These are phyloP conservation scores for Lanmaoa pseudosensibilis DNA, from an alignment of 768 basidiomycete species.

Conservation along the genomic window DNA sequence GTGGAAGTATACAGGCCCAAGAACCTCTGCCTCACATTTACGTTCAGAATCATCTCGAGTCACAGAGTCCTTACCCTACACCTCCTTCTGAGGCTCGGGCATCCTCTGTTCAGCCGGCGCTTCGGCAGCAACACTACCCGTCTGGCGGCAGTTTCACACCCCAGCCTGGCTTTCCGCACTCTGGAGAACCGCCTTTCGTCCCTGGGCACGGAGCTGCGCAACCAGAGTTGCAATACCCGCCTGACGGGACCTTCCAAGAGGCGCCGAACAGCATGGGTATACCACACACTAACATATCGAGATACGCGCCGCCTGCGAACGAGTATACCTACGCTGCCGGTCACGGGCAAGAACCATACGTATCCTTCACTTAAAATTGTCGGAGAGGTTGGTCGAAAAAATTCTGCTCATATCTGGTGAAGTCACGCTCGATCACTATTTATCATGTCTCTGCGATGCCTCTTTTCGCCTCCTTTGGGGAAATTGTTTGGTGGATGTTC, in stretches of 20 bases:
- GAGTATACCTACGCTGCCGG: slow-evolving; percentile 25
- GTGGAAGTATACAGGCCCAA: slow-evolving; percentile 25
- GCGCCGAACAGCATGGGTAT: slow-evolving; percentile 14
- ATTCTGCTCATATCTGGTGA: neutral
- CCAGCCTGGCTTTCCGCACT: slow-evolving; percentile 9
- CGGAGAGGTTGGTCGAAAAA: neutral
- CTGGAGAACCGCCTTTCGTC: slow-evolving; percentile 19
- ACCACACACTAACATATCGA: slow-evolving; percentile 12
- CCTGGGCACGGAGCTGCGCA: slow-evolving; percentile 13
- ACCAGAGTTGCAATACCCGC: slow-evolving; percentile 20
- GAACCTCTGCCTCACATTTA: slow-evolving; percentile 26
- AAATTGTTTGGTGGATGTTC: slow-evolving; percentile 9
- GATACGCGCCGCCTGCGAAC: slow-evolving; percentile 18
- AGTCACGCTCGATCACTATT: slow-evolving; percentile 1
- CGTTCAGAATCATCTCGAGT: slow-evolving; percentile 17
- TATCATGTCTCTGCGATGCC: slow-evolving; percentile 1
- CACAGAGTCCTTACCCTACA: slow-evolving; percentile 16
- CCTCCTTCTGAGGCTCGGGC: slow-evolving; percentile 19
- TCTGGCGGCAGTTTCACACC: slow-evolving; percentile 14
- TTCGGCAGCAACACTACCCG: slow-evolving; percentile 21
- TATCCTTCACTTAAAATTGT: slow-evolving; percentile 17
- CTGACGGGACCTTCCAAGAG: slow-evolving; percentile 19
- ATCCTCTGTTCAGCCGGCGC: slow-evolving; percentile 17
- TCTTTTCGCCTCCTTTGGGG: neutral
- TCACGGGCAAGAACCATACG: slow-evolving; percentile 27